Conservation (phyloP, 768 basidiomycete species). For the Hortiboletus flavorubellus region DNA sequence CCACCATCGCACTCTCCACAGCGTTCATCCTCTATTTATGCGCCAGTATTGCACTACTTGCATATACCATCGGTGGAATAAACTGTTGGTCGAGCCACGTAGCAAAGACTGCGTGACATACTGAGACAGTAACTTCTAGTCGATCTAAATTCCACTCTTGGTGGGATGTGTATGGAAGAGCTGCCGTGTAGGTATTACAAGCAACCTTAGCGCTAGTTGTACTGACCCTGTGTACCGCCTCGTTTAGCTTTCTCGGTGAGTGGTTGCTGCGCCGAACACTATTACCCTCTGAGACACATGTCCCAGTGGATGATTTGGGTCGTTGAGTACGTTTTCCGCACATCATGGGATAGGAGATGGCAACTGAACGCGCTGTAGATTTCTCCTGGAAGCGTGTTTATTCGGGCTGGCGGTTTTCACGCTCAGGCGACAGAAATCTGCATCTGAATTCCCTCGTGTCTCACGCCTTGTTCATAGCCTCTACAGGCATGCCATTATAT, state of each 20-base stretch:
- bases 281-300: background rate
- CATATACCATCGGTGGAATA: background rate
- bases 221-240: background rate
- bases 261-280: background rate
- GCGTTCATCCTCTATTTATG: background rate
- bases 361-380: background rate
- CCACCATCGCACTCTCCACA: background rate
- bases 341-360: too few relatives aligned
- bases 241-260: background rate
- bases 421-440: background rate
- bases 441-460: background rate
- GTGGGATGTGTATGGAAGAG: background rate
- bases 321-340: background rate
- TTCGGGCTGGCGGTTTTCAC: background rate
- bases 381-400: background rate
- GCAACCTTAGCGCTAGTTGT: background rate
- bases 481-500: background rate
- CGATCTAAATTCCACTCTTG: too few relatives aligned
- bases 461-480: background rate
- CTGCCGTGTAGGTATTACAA: background rate
- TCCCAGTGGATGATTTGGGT: constrained; percentile 3
- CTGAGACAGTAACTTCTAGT: background rate
- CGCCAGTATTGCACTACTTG: background rate
- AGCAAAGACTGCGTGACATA: background rate
- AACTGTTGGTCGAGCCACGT: background rate